Conservation (phyloP, 2,329 filamentous ascomycete genomes). For the Trichoderma endophyticum region DNA sequence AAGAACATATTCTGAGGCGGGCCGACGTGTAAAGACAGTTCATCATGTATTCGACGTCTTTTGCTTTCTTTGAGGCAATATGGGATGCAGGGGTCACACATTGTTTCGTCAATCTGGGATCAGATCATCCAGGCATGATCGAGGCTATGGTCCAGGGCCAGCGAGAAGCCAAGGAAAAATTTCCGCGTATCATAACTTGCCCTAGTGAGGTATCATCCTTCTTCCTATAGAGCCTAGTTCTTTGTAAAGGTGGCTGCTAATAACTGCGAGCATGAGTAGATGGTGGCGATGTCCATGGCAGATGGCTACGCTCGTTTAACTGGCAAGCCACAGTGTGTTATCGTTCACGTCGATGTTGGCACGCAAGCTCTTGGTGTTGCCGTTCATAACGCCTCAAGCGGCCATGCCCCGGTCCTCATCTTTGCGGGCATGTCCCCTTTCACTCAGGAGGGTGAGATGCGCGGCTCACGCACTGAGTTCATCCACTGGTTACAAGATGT, state of each 20-base stretch:
- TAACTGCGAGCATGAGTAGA: neutral
- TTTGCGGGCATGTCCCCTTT: neutral
- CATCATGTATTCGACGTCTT: neutral
- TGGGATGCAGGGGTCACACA: neutral
- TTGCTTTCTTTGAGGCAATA: neutral
- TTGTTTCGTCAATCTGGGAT: conserved; percentile 1
- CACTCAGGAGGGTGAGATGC: neutral
- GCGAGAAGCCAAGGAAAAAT: neutral
- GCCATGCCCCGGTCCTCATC: neutral
- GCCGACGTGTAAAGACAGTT: neutral
- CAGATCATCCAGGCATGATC: neutral
- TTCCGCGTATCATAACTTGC: neutral
- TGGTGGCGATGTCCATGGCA: conserved; percentile 1
- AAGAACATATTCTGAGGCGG: neutral
- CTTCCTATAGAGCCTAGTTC: neutral
- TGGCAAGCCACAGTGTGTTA: neutral
- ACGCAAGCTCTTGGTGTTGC: neutral
- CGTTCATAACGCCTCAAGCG: neutral
- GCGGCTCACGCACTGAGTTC: neutral
- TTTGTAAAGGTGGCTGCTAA: neutral
- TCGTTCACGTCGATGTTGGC: neutral
- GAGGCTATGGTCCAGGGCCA: neutral
- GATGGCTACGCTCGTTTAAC: neutral
- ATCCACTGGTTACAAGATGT: neutral
- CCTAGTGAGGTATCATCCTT: neutral